Base-by-base conservation (phyloP, 1,284 basidiomycete species). In the Amylostereum areolatum region DNA sequence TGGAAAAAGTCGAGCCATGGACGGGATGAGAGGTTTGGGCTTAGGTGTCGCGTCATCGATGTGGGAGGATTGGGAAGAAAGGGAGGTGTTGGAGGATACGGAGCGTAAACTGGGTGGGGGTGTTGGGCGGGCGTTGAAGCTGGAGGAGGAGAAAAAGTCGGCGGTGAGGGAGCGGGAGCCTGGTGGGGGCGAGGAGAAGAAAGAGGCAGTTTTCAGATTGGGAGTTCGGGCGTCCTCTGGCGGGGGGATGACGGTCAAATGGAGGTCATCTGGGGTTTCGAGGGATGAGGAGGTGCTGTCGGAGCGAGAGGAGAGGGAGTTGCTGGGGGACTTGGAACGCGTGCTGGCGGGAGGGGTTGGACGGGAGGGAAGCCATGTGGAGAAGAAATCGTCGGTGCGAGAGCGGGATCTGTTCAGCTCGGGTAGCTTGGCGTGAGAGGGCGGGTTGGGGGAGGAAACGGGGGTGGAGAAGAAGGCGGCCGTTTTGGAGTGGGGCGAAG, bases 1-100 rank as follows among this genome's bases (percentile, higher is more conserved):
- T 18, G 66, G 66, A 51, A 68, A 67, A 41, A 68, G 55, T 5
- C 66, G 59, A 10, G 63, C 56, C 4, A 67, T 49, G 7, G 62
- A 56, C 5, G 63, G 63, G 6, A 52, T 34, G 1, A 55, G 49
- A 9, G 52, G 39, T 28, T 52, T 51, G 18, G 55, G 52, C 10
- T 54, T 47, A 2, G 59, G 60, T 2, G 63, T 62, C 3, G 62
- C 24, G 3, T 53, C 51, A 34, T 28, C 36, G 29, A 32, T 36
- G 42, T 24, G 35, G 41, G 45, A 46, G 6, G 30, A 8, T 58
- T n/a, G 47, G 39, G 28, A 51, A 12, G 52, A 44, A 28, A 50
- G 37, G 25, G 49, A 51, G 28, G 33, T n/a, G 10, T 31, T 45
- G n/a, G 48, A 46, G 12, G 52, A 46, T 24, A 46, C 41, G 34